phyloP scores from a whole-genome alignment of 2,329 filamentous ascomycete genomes.

The Ophiostoma montium region DNA sequence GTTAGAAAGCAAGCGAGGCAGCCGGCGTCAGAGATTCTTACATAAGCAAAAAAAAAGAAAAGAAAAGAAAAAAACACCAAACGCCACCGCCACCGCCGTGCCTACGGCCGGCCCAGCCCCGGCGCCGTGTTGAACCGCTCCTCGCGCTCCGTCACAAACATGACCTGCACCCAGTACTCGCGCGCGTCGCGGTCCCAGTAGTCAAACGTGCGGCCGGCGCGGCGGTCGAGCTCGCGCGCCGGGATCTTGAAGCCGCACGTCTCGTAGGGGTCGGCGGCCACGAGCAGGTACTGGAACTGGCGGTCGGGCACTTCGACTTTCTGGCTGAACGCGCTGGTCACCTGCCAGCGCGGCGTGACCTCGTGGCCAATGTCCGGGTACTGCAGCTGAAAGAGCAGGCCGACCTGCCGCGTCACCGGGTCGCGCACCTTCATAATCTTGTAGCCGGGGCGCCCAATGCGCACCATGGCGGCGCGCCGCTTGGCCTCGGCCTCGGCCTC shows the following conservation, averaged over 20 bases:
- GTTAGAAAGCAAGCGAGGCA: neutral
- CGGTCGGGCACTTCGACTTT: constrained; percentile 90
- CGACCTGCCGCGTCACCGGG: constrained; percentile 46
- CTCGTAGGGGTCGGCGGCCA: constrained; percentile 96
- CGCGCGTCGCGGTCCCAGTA: constrained; percentile 94
- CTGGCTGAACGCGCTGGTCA: constrained; percentile 97
- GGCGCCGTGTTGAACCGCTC: constrained; percentile 33
- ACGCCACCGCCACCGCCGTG: neutral
- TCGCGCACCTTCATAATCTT: constrained; percentile 95
- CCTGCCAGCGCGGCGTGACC: constrained; percentile 69
- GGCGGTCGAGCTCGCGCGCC: constrained; percentile 78
- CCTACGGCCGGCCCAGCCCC: neutral
- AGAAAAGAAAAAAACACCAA: neutral
- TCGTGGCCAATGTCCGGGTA: constrained; percentile 78
- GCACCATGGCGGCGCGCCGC: constrained; percentile 62
- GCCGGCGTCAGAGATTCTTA: neutral
- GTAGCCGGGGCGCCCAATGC: constrained; percentile 93
- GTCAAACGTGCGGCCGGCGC: constrained; percentile 76
- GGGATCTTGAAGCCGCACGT: constrained; percentile 95
- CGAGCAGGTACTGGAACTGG: constrained; percentile 84
- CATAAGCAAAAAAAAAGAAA: neutral
- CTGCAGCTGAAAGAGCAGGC: constrained; percentile 23
- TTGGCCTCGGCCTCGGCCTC: constrained; percentile 21
- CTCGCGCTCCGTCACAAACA: constrained; percentile 97
- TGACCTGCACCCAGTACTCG: constrained; percentile 94